Percentiles rank a stretch among this genome's conserved stretches.
phyloP scores from a whole-genome alignment of 2,329 filamentous ascomycete genomes.

The Fusarium brachygibbosum region DNA sequence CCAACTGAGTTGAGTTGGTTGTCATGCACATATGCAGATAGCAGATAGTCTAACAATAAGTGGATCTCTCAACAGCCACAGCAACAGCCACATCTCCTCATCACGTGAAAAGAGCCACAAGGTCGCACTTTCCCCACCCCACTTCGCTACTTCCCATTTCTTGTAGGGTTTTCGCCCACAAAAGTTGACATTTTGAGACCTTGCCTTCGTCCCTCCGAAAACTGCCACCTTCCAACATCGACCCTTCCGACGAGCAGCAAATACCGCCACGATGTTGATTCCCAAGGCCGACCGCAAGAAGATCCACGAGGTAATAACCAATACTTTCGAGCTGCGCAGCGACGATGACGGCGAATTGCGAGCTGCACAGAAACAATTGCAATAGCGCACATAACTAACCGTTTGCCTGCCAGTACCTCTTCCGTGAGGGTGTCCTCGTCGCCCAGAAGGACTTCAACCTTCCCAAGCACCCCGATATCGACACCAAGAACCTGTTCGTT shows the following conservation, averaged over 20 bases:
- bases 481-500: constrained; percentile 99
- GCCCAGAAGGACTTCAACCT: constrained; percentile 99
- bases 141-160: constrained; percentile 54
- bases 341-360: constrained; percentile 30
- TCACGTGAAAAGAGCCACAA: constrained; percentile 53
- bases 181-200: constrained; percentile 62
- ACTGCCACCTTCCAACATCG: constrained; percentile 66
- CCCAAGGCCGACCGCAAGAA: constrained; percentile 99
- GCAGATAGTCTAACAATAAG: constrained; percentile 16
- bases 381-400: constrained; percentile 45
- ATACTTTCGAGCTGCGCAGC: constrained; percentile 17
- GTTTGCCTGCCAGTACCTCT: constrained; percentile 80
- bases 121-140: constrained; percentile 49
- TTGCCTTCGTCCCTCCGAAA: constrained; percentile 53
- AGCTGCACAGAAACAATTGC: constrained; percentile 34
- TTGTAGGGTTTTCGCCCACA: constrained; percentile 61
- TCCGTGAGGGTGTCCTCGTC: constrained; percentile 92
- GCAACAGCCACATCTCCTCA: constrained; percentile 46
- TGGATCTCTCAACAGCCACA: constrained; percentile 18
- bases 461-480: constrained; percentile 96
- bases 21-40: constrained; percentile 15
- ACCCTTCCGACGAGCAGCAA: constrained; percentile 56
- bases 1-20: constrained; percentile 15
- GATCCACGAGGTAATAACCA: constrained; percentile 83
- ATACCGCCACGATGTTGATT: constrained; percentile 87